Evolutionary conservation across 2,329 filamentous ascomycete species (phyloP).

Genomic region (Xylariaceae sp.): DNA sequence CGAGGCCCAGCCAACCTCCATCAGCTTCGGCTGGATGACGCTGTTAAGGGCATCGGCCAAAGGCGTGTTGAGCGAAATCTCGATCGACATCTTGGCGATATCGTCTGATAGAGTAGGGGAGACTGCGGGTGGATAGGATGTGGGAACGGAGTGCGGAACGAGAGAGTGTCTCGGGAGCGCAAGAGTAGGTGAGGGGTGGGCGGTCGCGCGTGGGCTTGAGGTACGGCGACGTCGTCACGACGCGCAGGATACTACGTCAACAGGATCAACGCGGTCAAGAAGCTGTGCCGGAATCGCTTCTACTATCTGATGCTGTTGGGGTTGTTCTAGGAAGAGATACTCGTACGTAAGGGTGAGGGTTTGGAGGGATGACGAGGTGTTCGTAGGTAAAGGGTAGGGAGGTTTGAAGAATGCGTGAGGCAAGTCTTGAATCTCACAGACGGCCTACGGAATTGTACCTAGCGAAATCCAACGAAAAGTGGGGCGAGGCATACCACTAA

Average conservation of each 20-base stretch:
- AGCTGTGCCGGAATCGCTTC: not conserved
- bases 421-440: conserved; percentile 16
- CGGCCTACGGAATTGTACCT: not conserved
- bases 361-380: conserved; percentile 12
- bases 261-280: not conserved
- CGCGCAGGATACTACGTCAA: conserved; percentile 9
- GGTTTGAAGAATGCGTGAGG: conserved; percentile 21
- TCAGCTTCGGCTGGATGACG: conserved; percentile 83
- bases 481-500: no score
- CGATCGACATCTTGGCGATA: conserved; percentile 63
- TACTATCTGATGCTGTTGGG: not conserved
- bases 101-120: not conserved
- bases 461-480: no score
- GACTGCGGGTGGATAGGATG: not conserved
- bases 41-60: conserved; percentile 77
- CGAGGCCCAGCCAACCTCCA: conserved; percentile 87
- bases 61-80: conserved; percentile 71
- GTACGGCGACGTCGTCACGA: conserved; percentile 18
- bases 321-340: not conserved
- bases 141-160: not conserved
- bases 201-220: conserved; percentile 8
- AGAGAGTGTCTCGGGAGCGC: conserved; percentile 1
- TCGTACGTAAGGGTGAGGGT: not conserved
- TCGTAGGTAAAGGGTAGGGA: conserved; percentile 10
- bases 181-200: conserved; percentile 1